phyloP scores from a whole-genome alignment of 352 stramenopile genomes.

The Globisporangium iwayamae region DNA sequence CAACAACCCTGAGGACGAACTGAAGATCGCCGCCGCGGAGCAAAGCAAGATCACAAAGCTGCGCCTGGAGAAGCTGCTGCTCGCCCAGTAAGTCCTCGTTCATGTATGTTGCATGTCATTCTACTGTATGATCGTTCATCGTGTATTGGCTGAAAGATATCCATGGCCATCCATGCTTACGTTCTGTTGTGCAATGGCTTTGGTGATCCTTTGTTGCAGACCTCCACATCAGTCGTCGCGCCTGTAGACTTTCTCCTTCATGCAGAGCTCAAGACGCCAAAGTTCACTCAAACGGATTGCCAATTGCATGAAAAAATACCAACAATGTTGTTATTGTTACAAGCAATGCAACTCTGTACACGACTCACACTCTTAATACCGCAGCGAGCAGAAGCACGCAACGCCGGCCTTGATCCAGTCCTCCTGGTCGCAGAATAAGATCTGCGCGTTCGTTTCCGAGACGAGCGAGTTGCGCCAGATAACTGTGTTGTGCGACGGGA shows the following conservation, averaged over 20 bases:
- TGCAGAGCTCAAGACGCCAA: background rate
- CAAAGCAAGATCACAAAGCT: constrained; percentile 82
- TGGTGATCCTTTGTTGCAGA: background rate
- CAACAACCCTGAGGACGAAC: constrained; percentile 43
- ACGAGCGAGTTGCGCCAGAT: constrained; percentile 81
- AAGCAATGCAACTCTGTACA: background rate
- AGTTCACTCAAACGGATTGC: background rate
- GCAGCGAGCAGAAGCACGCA: constrained; percentile 88
- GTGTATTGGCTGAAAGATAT: background rate
- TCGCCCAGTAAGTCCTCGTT: constrained; percentile 45
- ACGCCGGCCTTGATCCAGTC: constrained; percentile 93
- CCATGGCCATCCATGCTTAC: background rate
- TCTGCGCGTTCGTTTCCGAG: constrained; percentile 87
- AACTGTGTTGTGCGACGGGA: constrained; percentile 74
- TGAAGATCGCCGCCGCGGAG: constrained; percentile 56
- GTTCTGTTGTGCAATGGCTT: background rate
- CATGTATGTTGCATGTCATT: background rate
- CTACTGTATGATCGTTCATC: background rate
- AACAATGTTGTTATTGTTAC: background rate
- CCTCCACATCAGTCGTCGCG: background rate
- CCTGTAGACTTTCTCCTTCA: background rate
- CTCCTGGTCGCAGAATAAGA: constrained; percentile 83
- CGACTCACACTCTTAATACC: constrained; percentile 55
- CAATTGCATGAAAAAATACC: too few species aligned
- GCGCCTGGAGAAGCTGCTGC: constrained; percentile 59